Evolutionary conservation across 768 basidiomycete genomes (phyloP).

Genomic region (Lactarius hengduanensis): DNA sequence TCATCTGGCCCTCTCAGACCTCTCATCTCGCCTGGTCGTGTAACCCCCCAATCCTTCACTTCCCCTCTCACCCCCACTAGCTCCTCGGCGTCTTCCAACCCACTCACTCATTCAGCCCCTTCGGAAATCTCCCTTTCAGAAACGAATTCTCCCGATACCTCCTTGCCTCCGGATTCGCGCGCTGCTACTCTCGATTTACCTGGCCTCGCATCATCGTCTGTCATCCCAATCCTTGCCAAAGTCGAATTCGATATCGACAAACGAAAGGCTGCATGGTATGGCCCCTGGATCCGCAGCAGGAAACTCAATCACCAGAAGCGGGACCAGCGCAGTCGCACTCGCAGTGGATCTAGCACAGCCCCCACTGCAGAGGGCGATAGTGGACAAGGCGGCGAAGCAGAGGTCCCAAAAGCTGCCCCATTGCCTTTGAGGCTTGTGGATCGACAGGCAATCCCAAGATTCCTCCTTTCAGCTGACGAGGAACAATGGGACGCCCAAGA

Average conservation of each 20-base stretch:
- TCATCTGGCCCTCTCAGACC: slow-evolving; percentile 41
- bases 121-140: slow-evolving; percentile 27
- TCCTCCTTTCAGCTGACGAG: slow-evolving; percentile 28
- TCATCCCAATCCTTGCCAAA: slow-evolving; percentile 87
- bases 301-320: slow-evolving; percentile 61
- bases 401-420: slow-evolving; percentile 37
- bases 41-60: slow-evolving; percentile 36
- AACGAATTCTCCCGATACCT: slow-evolving; percentile 35
- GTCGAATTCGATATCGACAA: slow-evolving; percentile 94
- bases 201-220: slow-evolving; percentile 58
- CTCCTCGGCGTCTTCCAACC: slow-evolving; percentile 52
- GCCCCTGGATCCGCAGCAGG: slow-evolving; percentile 74
- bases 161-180: slow-evolving; percentile 37
- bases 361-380: slow-evolving; percentile 29
- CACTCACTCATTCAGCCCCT: slow-evolving; percentile 38
- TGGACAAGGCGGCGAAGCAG: slow-evolving; percentile 30
- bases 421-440: slow-evolving; percentile 51
- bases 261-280: slow-evolving; percentile 78
- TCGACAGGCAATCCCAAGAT: slow-evolving; percentile 37
- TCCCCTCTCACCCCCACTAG: slow-evolving; percentile 40
- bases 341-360: slow-evolving; percentile 6
- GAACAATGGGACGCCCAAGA: slow-evolving; percentile 29
- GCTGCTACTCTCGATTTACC: slow-evolving; percentile 60
- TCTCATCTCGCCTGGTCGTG: slow-evolving; percentile 40
- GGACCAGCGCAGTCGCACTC: slow-evolving; percentile 23